A percentile compares a stretch with the other conserved stretches of the same genome.
Conservation (phyloP, 2,329 filamentous ascomycete genomes). For the Falciphora oryzae region DNA sequence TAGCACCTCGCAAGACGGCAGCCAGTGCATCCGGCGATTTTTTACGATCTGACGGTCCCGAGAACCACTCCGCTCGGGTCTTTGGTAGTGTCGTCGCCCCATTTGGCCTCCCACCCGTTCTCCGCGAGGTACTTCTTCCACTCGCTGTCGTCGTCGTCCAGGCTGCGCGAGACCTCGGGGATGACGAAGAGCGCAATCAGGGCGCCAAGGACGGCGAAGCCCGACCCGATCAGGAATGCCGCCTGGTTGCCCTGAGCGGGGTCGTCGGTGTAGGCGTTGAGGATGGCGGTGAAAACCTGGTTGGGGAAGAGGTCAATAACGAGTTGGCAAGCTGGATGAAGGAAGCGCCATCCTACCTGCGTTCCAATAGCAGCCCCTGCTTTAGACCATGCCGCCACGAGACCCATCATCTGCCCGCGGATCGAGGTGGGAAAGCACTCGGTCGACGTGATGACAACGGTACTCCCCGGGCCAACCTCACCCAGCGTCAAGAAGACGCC, state of each 20-base stretch:
- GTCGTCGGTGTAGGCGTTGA: conserved; percentile 32
- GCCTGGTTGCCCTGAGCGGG: conserved; percentile 40
- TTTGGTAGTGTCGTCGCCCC: conserved; percentile 24
- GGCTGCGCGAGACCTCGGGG: conserved; percentile 26
- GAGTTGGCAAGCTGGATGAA: not conserved
- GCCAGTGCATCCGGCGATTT: not conserved
- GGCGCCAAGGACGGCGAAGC: conserved; percentile 40
- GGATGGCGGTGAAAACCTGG: conserved; percentile 42
- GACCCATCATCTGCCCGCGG: conserved; percentile 42
- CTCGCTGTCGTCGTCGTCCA: conserved; percentile 37
- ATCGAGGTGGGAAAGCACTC: conserved; percentile 46
- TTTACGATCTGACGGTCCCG: not conserved
- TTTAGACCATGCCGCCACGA: conserved; percentile 41
- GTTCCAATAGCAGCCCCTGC: conserved; percentile 45
- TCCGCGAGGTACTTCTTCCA: conserved; percentile 39
- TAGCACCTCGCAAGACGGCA: not conserved
- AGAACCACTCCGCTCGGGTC: conserved; percentile 20
- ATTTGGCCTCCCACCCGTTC: conserved; percentile 33
- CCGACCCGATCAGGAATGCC: conserved; percentile 44
- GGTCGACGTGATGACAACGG: conserved; percentile 27
- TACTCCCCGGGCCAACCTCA: conserved; percentile 43
- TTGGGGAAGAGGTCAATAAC: not conserved
- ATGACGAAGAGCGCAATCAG: conserved; percentile 39
- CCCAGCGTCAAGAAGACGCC: conserved; percentile 43
- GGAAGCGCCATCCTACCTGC: conserved; percentile 18